Evolutionary conservation across 148 eudicot genomes (phyloP).

Genomic region (Heliosperma pusillum): DNA sequence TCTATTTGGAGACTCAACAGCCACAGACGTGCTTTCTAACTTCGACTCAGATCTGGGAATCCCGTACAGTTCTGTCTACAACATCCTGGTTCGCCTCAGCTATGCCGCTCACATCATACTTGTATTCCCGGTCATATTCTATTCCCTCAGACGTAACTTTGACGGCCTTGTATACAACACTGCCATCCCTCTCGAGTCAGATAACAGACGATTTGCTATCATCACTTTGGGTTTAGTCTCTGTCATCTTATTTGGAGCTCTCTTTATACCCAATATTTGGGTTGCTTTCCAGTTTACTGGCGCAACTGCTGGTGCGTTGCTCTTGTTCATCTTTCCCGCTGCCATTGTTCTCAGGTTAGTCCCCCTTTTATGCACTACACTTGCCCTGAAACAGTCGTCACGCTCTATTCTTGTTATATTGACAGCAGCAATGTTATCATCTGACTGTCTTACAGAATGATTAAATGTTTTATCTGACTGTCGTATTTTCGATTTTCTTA

Average conservation of each 20-base stretch:
- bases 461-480: too few species aligned
- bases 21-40: conserved; percentile 84
- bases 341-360: conserved; percentile 75
- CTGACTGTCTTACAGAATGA: too few species aligned
- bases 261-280: conserved; percentile 91
- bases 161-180: conserved; percentile 73
- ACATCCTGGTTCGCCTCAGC: conserved; percentile 79
- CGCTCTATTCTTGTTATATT: too few species aligned
- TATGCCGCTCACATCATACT: conserved; percentile 88
- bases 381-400: too few species aligned
- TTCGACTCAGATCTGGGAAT: conserved; percentile 80
- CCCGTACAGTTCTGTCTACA: conserved; percentile 69
- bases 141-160: conserved; percentile 71
- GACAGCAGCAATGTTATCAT: too few species aligned
- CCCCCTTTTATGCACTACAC: too few species aligned
- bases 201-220: conserved; percentile 51
- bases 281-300: conserved; percentile 96
- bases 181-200: conserved; percentile 58
- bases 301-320: conserved; percentile 87
- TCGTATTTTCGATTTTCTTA: conserved; percentile 18
- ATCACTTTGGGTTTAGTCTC: conserved; percentile 55
- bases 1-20: conserved; percentile 80
- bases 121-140: conserved; percentile 88
- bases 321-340: conserved; percentile 88
- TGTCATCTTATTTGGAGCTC: conserved; percentile 67